Percentiles rank a stretch among this genome's conserved stretches.
Evolutionary conservation across 2,329 filamentous ascomycete genomes (phyloP).

Genomic region (Penicillium paneum): DNA sequence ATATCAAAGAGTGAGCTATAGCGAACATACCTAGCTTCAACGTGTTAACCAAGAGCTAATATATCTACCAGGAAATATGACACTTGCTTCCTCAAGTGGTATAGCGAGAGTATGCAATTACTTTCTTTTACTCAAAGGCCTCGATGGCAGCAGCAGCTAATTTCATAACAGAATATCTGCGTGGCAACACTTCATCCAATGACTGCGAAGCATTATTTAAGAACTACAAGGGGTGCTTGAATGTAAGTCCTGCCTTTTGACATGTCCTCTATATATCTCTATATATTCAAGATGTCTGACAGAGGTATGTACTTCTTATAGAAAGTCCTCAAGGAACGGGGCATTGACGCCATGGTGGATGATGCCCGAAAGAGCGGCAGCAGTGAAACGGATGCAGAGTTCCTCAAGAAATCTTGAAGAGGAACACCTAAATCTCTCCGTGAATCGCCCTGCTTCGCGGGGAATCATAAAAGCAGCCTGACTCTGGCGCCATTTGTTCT

Average conservation of each 20-base stretch:
- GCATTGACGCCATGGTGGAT: conserved; percentile 88
- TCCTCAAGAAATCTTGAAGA: conserved; percentile 48
- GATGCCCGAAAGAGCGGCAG: conserved; percentile 80
- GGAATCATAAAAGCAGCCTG: background rate
- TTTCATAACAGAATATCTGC: conserved; percentile 69
- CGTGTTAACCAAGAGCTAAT: background rate
- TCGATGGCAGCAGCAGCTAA: conserved; percentile 11
- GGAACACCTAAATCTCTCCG: background rate
- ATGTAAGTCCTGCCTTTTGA: conserved; percentile 52
- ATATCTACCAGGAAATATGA: conserved; percentile 71
- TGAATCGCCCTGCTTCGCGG: no score
- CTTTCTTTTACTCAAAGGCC: background rate
- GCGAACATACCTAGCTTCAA: conserved; percentile 2
- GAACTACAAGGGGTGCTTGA: conserved; percentile 81
- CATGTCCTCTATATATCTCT: background rate
- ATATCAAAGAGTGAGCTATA: conserved; percentile 78
- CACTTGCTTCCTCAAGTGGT: conserved; percentile 98
- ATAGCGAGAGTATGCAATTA: conserved; percentile 76
- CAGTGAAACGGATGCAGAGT: conserved; percentile 76
- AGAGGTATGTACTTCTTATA: conserved; percentile 40
- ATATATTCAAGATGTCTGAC: background rate
- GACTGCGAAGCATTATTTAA: conserved; percentile 85
- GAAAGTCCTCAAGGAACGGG: conserved; percentile 81
- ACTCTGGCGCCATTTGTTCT: background rate
- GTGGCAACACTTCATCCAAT: conserved; percentile 76